phyloP scores from a whole-genome alignment of 148 eudicot genomes.

The Nyssa sinensis region DNA sequence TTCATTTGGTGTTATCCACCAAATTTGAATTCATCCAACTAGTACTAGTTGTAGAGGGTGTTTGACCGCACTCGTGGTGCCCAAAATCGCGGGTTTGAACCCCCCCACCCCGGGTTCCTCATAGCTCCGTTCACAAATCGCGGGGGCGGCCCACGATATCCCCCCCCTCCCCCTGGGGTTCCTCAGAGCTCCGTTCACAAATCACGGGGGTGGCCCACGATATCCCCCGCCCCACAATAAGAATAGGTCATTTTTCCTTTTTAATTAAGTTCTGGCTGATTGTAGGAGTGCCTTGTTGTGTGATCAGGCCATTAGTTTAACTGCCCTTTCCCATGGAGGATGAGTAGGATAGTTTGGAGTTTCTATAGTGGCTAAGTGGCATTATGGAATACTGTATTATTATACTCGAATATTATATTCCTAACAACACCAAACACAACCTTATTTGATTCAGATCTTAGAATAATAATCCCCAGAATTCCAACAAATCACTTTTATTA shows the following conservation, averaged over 20 bases:
- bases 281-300: background rate
- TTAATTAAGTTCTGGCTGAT: background rate
- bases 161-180: too few relatives aligned
- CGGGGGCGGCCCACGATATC: too few relatives aligned
- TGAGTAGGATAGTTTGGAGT: conserved; percentile 4
- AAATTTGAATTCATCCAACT: too few relatives aligned
- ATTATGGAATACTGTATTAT: background rate
- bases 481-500: background rate
- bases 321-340: background rate
- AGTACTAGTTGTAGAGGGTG: background rate
- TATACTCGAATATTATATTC: background rate
- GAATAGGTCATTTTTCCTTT: background rate
- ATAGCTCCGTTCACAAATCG: too few relatives aligned
- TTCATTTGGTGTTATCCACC: too few relatives aligned
- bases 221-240: too few relatives aligned
- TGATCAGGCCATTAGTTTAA: background rate
- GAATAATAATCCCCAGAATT: conserved; percentile 2
- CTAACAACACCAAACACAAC: conserved; percentile 12
- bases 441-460: conserved; percentile 15
- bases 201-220: too few relatives aligned
- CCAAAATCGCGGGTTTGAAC: too few relatives aligned
- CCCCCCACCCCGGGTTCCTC: too few relatives aligned
- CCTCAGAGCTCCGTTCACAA: too few relatives aligned
- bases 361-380: conserved; percentile 10
- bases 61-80: background rate